phyloP scores from a whole-genome alignment of 139 green algal species.

The Gonium pectorale region DNA sequence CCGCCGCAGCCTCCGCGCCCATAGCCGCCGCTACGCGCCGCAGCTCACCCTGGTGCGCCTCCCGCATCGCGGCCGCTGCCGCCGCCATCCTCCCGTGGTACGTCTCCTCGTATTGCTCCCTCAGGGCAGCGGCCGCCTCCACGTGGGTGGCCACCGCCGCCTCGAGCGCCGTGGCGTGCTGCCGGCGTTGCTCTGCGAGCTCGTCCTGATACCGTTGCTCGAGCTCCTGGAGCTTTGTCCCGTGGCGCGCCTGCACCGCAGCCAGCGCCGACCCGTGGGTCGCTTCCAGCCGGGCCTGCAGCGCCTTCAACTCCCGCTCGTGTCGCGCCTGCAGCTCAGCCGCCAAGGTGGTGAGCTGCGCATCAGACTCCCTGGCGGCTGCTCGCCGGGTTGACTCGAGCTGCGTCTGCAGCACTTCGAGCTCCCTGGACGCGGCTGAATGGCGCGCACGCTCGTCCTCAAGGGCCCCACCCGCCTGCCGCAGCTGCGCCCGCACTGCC shows the following conservation, averaged over 20 bases:
- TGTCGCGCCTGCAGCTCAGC: constrained; percentile 4
- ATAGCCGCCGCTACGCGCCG: constrained; percentile 24
- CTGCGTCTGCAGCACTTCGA: not conserved
- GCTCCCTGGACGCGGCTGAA: too few species aligned
- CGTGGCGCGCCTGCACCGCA: not conserved
- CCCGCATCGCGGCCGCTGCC: constrained; percentile 12
- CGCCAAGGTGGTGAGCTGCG: not conserved
- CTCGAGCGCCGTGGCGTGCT: not conserved
- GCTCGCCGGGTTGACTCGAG: not conserved
- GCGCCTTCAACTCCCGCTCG: not conserved
- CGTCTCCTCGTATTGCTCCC: not conserved
- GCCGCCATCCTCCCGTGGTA: constrained; percentile 18
- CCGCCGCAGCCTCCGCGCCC: constrained; percentile 20
- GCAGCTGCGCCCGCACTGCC: too few species aligned
- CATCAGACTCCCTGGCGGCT: not conserved
- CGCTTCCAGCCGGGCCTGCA: not conserved
- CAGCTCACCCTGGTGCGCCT: constrained; percentile 24
- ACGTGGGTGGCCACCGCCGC: constrained; percentile 2
- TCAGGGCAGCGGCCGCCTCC: not conserved
- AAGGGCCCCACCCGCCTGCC: too few species aligned
- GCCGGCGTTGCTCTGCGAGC: constrained; percentile 11
- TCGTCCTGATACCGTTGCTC: not conserved
- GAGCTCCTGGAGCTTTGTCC: not conserved
- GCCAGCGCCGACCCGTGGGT: not conserved
- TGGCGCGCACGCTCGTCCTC: too few species aligned